These are phyloP conservation scores for Conticribra guillardii DNA, from an alignment of 108 stramenopile species.

Conservation along the genomic window DNA sequence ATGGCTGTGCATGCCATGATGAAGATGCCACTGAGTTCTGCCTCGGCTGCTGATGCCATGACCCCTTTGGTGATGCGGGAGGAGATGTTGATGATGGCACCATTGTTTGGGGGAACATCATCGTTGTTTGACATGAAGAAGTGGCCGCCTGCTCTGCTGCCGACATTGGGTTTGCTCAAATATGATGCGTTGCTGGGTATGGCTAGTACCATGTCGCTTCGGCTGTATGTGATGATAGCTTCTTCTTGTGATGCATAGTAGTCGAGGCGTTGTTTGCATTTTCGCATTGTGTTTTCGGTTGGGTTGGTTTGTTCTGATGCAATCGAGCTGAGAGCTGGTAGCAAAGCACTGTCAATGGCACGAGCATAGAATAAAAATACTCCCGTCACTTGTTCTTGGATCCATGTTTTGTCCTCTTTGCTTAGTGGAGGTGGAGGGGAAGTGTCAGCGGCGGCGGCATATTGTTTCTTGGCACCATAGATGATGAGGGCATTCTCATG, in stretches of 20 bases:
- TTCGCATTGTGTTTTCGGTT: constrained; percentile 9
- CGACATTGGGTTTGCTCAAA: constrained; percentile 29
- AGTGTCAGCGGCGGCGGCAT: constrained; percentile 2
- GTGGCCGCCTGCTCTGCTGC: constrained; percentile 41
- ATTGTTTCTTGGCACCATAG: constrained; percentile 6
- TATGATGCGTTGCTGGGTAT: constrained; percentile 43
- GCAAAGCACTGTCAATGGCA: no score
- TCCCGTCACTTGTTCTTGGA: constrained; percentile 29
- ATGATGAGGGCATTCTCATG: no score
- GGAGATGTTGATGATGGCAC: background rate
- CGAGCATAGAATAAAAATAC: no score
- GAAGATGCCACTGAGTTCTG: constrained; percentile 51
- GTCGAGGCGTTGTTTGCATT: constrained; percentile 39
- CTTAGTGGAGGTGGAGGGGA: constrained; percentile 57
- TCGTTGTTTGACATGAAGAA: constrained; percentile 20
- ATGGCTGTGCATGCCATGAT: constrained; percentile 30
- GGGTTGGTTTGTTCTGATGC: no score
- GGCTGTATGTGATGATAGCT: constrained; percentile 34
- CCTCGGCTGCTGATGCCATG: constrained; percentile 18
- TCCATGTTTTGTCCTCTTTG: constrained; percentile 53
- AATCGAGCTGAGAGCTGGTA: no score
- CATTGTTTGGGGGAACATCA: background rate
- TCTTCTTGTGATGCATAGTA: constrained; percentile 50
- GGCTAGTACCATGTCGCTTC: constrained; percentile 43
- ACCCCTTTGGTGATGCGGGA: constrained; percentile 4